Base-by-base conservation (phyloP, 495 filamentous ascomycete genomes). In the Trichoderma asperelloides region DNA sequence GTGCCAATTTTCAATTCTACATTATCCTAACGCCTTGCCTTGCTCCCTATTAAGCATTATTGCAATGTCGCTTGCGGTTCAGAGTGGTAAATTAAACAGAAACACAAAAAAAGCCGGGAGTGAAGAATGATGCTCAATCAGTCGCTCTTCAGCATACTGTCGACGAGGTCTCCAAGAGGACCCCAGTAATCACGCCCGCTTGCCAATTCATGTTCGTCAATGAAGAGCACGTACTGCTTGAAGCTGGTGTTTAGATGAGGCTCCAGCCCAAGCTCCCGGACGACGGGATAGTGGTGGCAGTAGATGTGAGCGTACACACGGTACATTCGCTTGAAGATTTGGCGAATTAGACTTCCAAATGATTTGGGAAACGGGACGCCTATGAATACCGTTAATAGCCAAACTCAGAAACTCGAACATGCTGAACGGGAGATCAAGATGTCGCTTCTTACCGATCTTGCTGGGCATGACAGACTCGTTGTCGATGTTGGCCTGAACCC, bases 281-380 rank as follows among this genome's bases (percentile, higher is more conserved):
- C 89, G 57, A 98, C 95, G 18, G 93, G 93, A 78, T 98, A 98
- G 80, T 98, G 95, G 77, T 98, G 95, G 84, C 95, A 98, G 84
- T 98, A 98, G 72, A 98, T 97, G 78, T 98, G 95, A 45, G 95
- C 95, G 78, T 98, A 98, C 64, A 98, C 94, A 67, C 95, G 91
- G 78, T 98, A 98, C 77, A 98, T 87, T 70, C 95, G 90, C 83
- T 98, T 98, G 85, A 98, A 97, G 71, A 98, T 88, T 80, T 96
- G 92, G 65, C 92, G 89, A 62, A 97, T 85, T 65, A 95, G 86
- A 68, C 87, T 81, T 43, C 91, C 87, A 79, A 98, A 98, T 16
- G 87, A 88, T 76, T 96, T 96, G 49, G 95, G 94, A 78, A 98
- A 98, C 4, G 95, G 90, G 4, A 97, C 93, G 69, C 95, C 94